Evolutionary conservation across 163 green algal genomes (phyloP), one percentile per base, ranked within the genome.

Genomic region (Chlamydomonas reinhardtii): DNA sequence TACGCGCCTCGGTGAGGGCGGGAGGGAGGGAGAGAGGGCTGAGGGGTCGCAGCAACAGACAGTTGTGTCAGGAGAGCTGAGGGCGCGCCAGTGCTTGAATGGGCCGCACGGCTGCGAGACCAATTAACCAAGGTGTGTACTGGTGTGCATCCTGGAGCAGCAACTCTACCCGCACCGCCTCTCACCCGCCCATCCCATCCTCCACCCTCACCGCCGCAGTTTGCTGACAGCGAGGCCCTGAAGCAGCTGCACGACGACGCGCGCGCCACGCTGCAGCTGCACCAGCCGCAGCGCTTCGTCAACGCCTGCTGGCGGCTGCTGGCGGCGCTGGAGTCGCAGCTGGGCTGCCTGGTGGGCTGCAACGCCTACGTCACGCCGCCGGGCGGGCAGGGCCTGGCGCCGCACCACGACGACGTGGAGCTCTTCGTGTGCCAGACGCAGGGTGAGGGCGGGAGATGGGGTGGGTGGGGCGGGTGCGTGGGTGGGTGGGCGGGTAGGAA

Each of bases 351-450:
- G 54, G 94, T 97, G 72, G 97, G 97, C 43, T 95, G 90, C 90
- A 98, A 98, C 89, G 92, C 92, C 9, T 98, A 98, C 91, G 66
- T 97, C 59, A 99, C 95, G 1, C 96, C 96, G 2, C 11, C 85
- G 9, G 83, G 54, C 19, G 59, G 43, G 0, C 71, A 95, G 89
- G 95, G 95, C 29, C 89, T 99, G 68, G 95, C 97, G 15, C 96
- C 97, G 0, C 96, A 99, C 86, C 95, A 97, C 81, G 97, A 99
- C 71, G 97, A 99, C 82, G 96, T 99, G 59, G 96, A 98, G 88
- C 91, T 98, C 5, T 99, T 96, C 69, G 91, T 99, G 66, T 94
- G 94, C 81, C 95, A 98, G 92, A 97, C 95, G 0, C 56, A 94
- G 88, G 95, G 91, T 92, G 84, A 62, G 35, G 52, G 31, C 15